phyloP scores from a whole-genome alignment of 208 protist genomes.

The Vickermania ingenoplastis region DNA sequence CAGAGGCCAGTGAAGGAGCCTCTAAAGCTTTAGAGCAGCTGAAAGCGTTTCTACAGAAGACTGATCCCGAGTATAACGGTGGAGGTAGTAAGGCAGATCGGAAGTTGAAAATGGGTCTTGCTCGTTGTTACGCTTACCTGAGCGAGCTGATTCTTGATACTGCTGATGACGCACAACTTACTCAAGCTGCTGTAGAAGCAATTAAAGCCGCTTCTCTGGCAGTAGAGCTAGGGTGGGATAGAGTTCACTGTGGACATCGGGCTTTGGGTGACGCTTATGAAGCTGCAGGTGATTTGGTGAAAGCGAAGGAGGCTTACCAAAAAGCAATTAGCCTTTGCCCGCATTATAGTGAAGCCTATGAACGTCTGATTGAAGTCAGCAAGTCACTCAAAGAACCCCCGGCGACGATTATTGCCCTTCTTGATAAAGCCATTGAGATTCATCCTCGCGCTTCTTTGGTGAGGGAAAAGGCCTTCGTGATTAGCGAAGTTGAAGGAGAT shows the following conservation, averaged over 20 bases:
- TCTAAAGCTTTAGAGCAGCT: conserved; percentile 47
- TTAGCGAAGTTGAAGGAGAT: conserved; percentile 70
- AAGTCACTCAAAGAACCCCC: conserved; percentile 21
- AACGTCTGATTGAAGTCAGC: conserved; percentile 46
- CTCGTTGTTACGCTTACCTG: conserved; percentile 60
- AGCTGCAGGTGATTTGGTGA: conserved; percentile 26
- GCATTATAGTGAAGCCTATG: conserved; percentile 53
- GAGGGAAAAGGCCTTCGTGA: conserved; percentile 83
- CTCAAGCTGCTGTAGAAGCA: conserved; percentile 21
- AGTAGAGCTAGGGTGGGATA: conserved; percentile 53
- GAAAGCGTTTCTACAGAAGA: conserved; percentile 29
- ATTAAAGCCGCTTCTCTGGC: conserved; percentile 35
- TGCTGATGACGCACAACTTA: conserved; percentile 13
- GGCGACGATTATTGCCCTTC: conserved; percentile 20
- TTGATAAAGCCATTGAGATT: conserved; percentile 54
- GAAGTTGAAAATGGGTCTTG: conserved; percentile 39
- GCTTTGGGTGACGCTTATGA: conserved; percentile 51
- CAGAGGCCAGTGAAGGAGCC: conserved; percentile 41
- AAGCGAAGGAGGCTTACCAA: conserved; percentile 44
- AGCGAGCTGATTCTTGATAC: conserved; percentile 51
- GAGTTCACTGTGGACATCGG: conserved; percentile 47
- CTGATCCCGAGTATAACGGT: conserved; percentile 29
- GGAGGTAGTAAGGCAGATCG: conserved; percentile 15
- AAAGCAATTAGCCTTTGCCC: conserved; percentile 36
- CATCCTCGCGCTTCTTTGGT: conserved; percentile 67